These are phyloP conservation scores for Lablab purpureus DNA, from an alignment of 306 rosid genomes.

Conservation along the genomic window DNA sequence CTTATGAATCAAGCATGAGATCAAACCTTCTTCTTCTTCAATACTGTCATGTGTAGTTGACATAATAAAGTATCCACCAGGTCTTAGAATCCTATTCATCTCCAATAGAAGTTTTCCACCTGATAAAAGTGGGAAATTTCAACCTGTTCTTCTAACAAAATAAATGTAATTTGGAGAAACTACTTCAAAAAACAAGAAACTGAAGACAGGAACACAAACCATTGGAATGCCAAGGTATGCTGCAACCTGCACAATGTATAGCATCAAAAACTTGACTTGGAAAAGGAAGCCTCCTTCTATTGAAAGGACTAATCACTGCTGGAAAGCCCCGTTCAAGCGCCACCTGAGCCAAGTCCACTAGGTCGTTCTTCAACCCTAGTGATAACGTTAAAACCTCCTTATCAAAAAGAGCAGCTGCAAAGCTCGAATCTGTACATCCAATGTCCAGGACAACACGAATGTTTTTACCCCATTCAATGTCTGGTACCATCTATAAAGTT, in stretches of 20 bases:
- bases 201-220: constrained; percentile 55
- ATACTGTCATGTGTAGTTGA: constrained; percentile 80
- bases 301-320: constrained; percentile 73
- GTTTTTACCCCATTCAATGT: constrained; percentile 97
- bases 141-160: constrained; percentile 17
- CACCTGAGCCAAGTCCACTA: constrained; percentile 89
- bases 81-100: constrained; percentile 91
- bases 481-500: constrained; percentile 91
- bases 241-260: constrained; percentile 86
- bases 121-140: constrained; percentile 41
- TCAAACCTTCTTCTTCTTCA: constrained; percentile 92
- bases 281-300: constrained; percentile 85
- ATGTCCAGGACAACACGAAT: constrained; percentile 85
- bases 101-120: constrained; percentile 93
- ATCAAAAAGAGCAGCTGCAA: constrained; percentile 76
- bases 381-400: constrained; percentile 81
- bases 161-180: constrained; percentile 17
- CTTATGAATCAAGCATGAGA: constrained; percentile 27
- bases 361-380: constrained; percentile 90
- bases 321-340: constrained; percentile 94
- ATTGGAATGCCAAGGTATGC: constrained; percentile 81
- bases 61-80: constrained; percentile 86
- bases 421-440: constrained; percentile 80
- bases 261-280: constrained; percentile 89
- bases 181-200: background rate